Evolutionary conservation across 2,329 filamentous ascomycete genomes (phyloP).

Genomic region (Trichophyton rubrum): DNA sequence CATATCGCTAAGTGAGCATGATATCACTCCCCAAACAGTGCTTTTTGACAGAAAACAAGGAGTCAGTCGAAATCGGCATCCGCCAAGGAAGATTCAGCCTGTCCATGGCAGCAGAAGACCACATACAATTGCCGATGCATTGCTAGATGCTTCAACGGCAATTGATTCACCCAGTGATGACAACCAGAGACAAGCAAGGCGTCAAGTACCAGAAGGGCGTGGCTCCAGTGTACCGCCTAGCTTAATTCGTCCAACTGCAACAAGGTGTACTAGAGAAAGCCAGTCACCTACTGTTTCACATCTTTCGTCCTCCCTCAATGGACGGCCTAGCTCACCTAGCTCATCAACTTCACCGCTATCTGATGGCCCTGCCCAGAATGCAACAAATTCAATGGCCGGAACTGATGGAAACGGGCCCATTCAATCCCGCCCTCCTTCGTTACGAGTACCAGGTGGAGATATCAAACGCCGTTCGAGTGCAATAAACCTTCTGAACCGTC

Average conservation of each 20-base stretch:
- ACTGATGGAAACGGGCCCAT: slow-evolving; percentile 1
- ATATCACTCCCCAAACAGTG: slow-evolving; percentile 73
- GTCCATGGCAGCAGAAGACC: slow-evolving; percentile 34
- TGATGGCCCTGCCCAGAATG: slow-evolving; percentile 18
- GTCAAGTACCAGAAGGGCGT: slow-evolving; percentile 30
- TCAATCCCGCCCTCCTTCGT: slow-evolving; percentile 19
- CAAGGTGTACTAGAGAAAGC: not conserved
- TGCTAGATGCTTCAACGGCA: slow-evolving; percentile 82
- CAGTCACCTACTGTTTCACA: slow-evolving; percentile 18
- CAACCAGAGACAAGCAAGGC: slow-evolving; percentile 28
- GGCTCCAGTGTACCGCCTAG: slow-evolving; percentile 17
- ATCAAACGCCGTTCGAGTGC: slow-evolving; percentile 40
- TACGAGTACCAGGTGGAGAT: slow-evolving; percentile 14
- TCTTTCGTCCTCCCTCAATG: slow-evolving; percentile 26
- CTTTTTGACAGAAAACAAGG: slow-evolving; percentile 72
- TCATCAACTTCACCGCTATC: slow-evolving; percentile 23
- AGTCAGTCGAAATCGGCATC: slow-evolving; percentile 24
- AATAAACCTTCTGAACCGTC: slow-evolving; percentile 47
- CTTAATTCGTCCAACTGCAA: slow-evolving; percentile 12
- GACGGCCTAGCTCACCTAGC: slow-evolving; percentile 20
- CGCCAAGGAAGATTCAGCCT: slow-evolving; percentile 18
- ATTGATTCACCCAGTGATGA: slow-evolving; percentile 54
- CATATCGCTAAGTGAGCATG: slow-evolving; percentile 60
- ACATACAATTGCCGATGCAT: slow-evolving; percentile 78
- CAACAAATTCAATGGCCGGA: slow-evolving; percentile 21